phyloP scores from a whole-genome alignment of 1,284 basidiomycete genomes.

The Stereum hirsutum region DNA sequence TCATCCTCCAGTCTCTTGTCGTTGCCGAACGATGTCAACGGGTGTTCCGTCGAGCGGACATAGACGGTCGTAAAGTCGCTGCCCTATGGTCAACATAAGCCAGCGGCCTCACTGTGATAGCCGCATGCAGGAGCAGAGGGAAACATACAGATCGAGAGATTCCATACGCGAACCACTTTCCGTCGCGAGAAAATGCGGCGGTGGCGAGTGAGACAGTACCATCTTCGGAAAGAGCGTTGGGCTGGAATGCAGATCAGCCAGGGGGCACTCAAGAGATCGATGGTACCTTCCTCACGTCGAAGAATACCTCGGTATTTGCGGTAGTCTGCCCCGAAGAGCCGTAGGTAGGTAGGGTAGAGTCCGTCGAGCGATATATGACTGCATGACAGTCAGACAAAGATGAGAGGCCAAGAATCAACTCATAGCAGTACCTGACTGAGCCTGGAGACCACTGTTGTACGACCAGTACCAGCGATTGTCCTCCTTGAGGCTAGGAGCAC shows the following conservation, averaged over 20 bases:
- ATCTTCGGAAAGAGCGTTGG: constrained; percentile 64
- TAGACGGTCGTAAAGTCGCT: constrained; percentile 70
- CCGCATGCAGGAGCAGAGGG: background rate
- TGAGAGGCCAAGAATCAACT: constrained; percentile 2
- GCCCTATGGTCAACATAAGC: constrained; percentile 33
- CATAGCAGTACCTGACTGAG: constrained; percentile 40
- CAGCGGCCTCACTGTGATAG: background rate
- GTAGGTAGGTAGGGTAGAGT: constrained; percentile 40
- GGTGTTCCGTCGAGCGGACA: constrained; percentile 51
- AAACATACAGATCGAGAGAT: constrained; percentile 58
- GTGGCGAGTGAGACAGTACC: constrained; percentile 61
- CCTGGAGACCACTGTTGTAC: constrained; percentile 64
- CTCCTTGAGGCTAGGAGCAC: constrained; percentile 46
- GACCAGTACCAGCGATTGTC: constrained; percentile 75
- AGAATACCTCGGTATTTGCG: constrained; percentile 57
- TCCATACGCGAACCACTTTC: constrained; percentile 69
- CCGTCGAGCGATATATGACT: constrained; percentile 63
- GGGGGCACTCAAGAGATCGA: background rate
- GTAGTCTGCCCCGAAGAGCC: constrained; percentile 19
- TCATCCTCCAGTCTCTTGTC: constrained; percentile 53
- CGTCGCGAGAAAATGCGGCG: constrained; percentile 55
- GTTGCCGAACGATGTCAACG: constrained; percentile 38
- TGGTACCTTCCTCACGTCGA: constrained; percentile 42
- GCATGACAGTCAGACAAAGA: no score
- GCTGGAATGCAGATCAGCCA: constrained; percentile 23